A percentile compares a stretch with the other conserved stretches of the same genome.
Conservation (phyloP, 2,329 filamentous ascomycete genomes). For the Colletotrichum lentis region DNA sequence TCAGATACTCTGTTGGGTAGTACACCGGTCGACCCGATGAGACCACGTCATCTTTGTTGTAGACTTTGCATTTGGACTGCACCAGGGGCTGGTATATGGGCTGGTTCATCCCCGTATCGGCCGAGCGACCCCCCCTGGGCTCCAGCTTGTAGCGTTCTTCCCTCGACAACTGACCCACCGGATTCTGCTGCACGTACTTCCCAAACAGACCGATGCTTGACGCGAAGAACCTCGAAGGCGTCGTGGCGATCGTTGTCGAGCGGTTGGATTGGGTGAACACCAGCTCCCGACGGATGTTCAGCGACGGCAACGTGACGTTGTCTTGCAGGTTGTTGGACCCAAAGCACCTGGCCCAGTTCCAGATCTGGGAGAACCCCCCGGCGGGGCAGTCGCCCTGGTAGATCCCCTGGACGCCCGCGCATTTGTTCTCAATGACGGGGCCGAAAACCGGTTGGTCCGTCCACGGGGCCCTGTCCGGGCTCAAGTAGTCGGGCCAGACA, state of each 20-base stretch:
- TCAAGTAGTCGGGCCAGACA: not conserved
- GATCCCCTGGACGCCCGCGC: not conserved
- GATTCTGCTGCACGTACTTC: not conserved
- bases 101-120: not conserved
- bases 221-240: not conserved
- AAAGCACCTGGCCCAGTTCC: not conserved
- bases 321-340: not conserved
- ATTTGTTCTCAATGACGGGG: not conserved
- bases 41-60: not conserved
- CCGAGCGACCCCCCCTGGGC: not conserved
- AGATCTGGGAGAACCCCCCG: constrained; percentile 4
- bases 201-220: not conserved
- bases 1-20: not conserved
- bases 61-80: constrained; percentile 12
- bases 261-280: not conserved
- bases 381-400: constrained; percentile 8
- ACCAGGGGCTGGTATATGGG: constrained; percentile 13
- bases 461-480: not conserved
- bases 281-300: not conserved
- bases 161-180: not conserved
- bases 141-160: not conserved
- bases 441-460: not conserved
- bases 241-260: not conserved
- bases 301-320: not conserved
- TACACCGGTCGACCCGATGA: not conserved